Evolutionary conservation across 345 rosid genomes (phyloP).

Genomic region (Salix koriyanagi): DNA sequence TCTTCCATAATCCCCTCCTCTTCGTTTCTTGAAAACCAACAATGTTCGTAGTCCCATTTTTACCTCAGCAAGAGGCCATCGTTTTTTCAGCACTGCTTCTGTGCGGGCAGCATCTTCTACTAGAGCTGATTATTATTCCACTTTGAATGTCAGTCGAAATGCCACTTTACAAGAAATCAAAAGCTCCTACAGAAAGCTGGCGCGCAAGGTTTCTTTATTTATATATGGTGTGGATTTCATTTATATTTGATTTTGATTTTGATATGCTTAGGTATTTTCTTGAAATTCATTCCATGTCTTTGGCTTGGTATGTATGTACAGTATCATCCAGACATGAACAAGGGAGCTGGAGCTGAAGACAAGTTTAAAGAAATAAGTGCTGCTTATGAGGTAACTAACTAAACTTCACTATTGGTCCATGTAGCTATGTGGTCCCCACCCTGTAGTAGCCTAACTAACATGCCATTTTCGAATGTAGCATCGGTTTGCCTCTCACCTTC

Average conservation of each 20-base stretch:
- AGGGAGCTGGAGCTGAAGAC: slow-evolving; percentile 76
- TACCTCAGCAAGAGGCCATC: background rate
- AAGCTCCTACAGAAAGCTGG: slow-evolving; percentile 70
- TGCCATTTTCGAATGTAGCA: too few relatives aligned
- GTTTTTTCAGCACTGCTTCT: slow-evolving; percentile 13
- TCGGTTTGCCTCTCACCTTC: slow-evolving; percentile 2
- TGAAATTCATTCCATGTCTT: background rate
- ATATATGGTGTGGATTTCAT: background rate
- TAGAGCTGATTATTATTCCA: slow-evolving; percentile 56
- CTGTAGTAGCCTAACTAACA: background rate
- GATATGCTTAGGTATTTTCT: background rate
- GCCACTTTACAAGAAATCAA: slow-evolving; percentile 79
- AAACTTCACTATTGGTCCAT: background rate
- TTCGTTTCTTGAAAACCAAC: too few relatives aligned
- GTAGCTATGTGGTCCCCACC: background rate
- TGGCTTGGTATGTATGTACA: slow-evolving; percentile 30
- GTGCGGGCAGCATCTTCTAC: slow-evolving; percentile 32
- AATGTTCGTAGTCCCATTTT: background rate
- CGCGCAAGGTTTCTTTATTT: slow-evolving; percentile 61
- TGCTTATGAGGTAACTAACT: slow-evolving; percentile 72
- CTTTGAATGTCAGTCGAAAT: slow-evolving; percentile 53
- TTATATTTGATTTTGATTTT: background rate
- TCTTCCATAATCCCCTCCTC: background rate
- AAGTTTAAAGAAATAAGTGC: slow-evolving; percentile 95
- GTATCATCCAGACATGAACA: slow-evolving; percentile 92